These are phyloP conservation scores for Penicillium thymicola DNA, from an alignment of 2,329 filamentous ascomycete genomes.

Conservation along the genomic window DNA sequence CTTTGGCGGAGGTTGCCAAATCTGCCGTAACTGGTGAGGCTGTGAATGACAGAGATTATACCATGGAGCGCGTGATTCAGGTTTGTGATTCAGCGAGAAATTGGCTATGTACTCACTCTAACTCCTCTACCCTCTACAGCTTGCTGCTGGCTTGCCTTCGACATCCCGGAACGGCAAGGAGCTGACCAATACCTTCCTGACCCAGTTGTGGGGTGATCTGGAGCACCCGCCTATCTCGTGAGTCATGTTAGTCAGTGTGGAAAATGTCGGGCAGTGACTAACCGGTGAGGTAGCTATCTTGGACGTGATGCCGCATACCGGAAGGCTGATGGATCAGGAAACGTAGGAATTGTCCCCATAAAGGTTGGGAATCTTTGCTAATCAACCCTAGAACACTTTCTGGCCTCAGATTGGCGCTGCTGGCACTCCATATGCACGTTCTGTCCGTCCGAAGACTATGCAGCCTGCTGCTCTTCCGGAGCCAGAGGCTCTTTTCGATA, in stretches of 20 bases:
- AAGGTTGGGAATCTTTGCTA: conserved; percentile 32
- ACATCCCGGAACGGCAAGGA: conserved; percentile 33
- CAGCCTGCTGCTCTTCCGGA: conserved; percentile 62
- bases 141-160: conserved; percentile 38
- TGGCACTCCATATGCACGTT: conserved; percentile 65
- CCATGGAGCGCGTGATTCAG: conserved; percentile 58
- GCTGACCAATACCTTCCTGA: conserved; percentile 52
- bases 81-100: conserved; percentile 17
- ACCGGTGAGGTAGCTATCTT: conserved; percentile 32
- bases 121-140: conserved; percentile 20
- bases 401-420: conserved; percentile 63
- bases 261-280: conserved; percentile 8
- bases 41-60: conserved; percentile 60
- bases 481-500: conserved; percentile 65
- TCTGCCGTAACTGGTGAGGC: conserved; percentile 49
- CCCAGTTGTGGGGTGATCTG: conserved; percentile 53
- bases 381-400: conserved; percentile 55
- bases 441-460: conserved; percentile 56
- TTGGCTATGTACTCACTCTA: neutral
- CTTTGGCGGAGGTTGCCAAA: conserved; percentile 41
- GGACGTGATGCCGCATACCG: conserved; percentile 35
- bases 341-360: conserved; percentile 27
- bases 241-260: conserved; percentile 22
- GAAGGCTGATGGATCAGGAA: conserved; percentile 42
- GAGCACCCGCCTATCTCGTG: conserved; percentile 53